Percentiles rank a stretch among this genome's conserved stretches.
Conservation (phyloP, 2,329 filamentous ascomycete species). For the Epichloe uncinata region DNA sequence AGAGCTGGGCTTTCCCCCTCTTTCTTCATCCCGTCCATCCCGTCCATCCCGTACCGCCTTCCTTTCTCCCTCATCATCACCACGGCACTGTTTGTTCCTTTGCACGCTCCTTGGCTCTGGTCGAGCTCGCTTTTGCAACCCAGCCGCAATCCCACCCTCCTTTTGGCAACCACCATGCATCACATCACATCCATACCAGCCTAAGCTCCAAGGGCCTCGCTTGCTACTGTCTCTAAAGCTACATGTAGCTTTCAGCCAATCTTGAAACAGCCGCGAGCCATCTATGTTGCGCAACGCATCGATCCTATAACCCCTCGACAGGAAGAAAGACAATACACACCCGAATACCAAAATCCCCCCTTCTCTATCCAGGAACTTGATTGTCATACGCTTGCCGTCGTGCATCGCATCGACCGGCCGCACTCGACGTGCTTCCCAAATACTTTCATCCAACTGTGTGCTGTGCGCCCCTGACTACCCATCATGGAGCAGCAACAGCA, state of each 20-base stretch:
- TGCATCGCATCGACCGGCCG: slow-evolving; percentile 10
- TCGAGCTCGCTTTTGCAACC: slow-evolving; percentile 14
- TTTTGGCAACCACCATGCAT: slow-evolving; percentile 22
- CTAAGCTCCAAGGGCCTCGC: slow-evolving; percentile 6
- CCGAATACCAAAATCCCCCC: background rate
- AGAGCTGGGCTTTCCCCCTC: slow-evolving; percentile 21
- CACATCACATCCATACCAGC: slow-evolving; percentile 3
- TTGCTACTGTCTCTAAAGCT: slow-evolving; percentile 11
- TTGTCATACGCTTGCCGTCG: background rate
- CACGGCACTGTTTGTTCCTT: slow-evolving; percentile 21
- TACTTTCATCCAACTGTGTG: slow-evolving; percentile 2
- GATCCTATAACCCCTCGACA: background rate
- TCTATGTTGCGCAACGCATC: background rate
- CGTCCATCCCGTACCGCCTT: slow-evolving; percentile 32
- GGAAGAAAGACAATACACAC: background rate
- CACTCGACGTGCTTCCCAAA: slow-evolving; percentile 28
- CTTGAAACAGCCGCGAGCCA: background rate
- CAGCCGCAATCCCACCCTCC: slow-evolving; percentile 20
- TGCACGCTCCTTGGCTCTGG: slow-evolving; percentile 26
- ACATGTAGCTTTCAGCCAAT: background rate
- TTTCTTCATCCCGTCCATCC: slow-evolving; percentile 11
- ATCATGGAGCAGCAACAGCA: slow-evolving; percentile 42
- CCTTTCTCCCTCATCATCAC: slow-evolving; percentile 27
- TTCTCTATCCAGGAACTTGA: background rate
- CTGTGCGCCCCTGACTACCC: slow-evolving; percentile 33